A percentile compares a stretch with the other conserved stretches of the same genome.
phyloP scores from a whole-genome alignment of 345 rosid species.

The Laguncularia racemosa region DNA sequence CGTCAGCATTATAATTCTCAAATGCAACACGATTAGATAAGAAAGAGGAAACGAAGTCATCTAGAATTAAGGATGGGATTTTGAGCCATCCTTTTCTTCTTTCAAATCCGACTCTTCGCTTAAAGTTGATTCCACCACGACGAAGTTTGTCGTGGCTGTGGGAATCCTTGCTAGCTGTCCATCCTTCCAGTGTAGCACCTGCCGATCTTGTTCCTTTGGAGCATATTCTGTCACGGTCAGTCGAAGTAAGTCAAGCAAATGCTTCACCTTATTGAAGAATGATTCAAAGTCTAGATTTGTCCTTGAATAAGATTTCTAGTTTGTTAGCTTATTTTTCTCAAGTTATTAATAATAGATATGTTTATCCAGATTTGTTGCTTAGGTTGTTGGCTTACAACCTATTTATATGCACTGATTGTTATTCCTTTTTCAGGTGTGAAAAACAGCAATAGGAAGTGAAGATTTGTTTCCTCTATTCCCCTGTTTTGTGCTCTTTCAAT shows the following conservation, averaged over 20 bases:
- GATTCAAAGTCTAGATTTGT: too few species aligned
- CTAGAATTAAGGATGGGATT: constrained; percentile 32
- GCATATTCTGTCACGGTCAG: constrained; percentile 9
- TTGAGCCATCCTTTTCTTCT: constrained; percentile 21
- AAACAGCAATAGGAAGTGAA: too few species aligned
- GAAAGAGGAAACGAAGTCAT: constrained; percentile 22
- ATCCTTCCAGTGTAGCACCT: not conserved
- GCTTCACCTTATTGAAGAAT: too few species aligned
- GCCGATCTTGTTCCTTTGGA: not conserved
- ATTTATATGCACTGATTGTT: too few species aligned
- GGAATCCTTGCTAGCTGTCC: constrained; percentile 11
- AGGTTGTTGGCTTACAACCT: too few species aligned
- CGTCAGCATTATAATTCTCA: constrained; percentile 31
- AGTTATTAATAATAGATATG: too few species aligned
- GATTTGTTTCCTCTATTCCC: too few species aligned
- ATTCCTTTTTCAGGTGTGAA: too few species aligned
- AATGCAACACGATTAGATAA: constrained; percentile 35
- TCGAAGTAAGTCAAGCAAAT: constrained; percentile 45
- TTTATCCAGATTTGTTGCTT: too few species aligned
- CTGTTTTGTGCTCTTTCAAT: too few species aligned
- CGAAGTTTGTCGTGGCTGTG: constrained; percentile 36
- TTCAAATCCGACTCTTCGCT: constrained; percentile 18
- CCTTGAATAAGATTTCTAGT: too few species aligned
- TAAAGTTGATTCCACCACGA: constrained; percentile 31
- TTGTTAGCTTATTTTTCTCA: too few species aligned